phyloP scores from a whole-genome alignment of 192 early-diverging fungal genomes.

The Obelidium mucronatum region DNA sequence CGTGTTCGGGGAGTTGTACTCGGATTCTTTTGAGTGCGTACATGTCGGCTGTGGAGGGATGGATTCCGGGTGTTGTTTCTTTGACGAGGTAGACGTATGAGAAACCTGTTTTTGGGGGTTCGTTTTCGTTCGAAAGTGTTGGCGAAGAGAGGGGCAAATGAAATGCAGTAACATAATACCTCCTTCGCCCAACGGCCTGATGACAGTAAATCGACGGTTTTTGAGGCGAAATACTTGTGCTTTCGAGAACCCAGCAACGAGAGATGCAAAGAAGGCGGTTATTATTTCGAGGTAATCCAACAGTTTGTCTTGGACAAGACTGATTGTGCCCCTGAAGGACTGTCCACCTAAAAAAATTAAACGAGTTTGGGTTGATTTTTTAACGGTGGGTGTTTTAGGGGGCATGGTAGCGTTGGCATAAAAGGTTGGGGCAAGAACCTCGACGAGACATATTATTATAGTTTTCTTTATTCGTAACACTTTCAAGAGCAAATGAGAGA shows the following conservation, averaged over 20 bases:
- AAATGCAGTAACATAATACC: constrained; percentile 11
- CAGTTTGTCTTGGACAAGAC: neutral
- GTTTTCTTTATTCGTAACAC: too few relatives aligned
- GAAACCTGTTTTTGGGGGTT: constrained; percentile 38
- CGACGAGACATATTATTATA: too few relatives aligned
- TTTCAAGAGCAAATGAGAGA: too few relatives aligned
- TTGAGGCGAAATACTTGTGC: constrained; percentile 21
- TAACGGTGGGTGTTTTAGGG: too few relatives aligned
- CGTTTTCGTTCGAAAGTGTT: neutral
- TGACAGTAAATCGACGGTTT: constrained; percentile 14
- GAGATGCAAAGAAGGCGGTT: constrained; percentile 26
- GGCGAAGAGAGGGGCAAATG: neutral
- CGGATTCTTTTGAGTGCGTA: constrained; percentile 56
- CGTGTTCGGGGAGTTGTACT: constrained; percentile 58
- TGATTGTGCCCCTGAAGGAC: neutral
- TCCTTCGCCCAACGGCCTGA: constrained; percentile 52
- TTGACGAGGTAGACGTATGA: constrained; percentile 57
- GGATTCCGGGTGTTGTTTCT: constrained; percentile 33
- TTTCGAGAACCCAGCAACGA: constrained; percentile 26
- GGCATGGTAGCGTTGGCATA: too few relatives aligned
- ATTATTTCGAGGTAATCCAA: constrained; percentile 1
- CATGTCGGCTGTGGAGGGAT: neutral
- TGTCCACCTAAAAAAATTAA: too few relatives aligned
- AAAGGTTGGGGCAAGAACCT: too few relatives aligned
- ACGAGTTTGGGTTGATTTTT: too few relatives aligned